A percentile compares a stretch with the other conserved stretches of the same genome.
These are phyloP conservation scores for Rhizoclosmatium globosum DNA, from an alignment of 192 early-diverging fungal genomes.

Conservation along the genomic window DNA sequence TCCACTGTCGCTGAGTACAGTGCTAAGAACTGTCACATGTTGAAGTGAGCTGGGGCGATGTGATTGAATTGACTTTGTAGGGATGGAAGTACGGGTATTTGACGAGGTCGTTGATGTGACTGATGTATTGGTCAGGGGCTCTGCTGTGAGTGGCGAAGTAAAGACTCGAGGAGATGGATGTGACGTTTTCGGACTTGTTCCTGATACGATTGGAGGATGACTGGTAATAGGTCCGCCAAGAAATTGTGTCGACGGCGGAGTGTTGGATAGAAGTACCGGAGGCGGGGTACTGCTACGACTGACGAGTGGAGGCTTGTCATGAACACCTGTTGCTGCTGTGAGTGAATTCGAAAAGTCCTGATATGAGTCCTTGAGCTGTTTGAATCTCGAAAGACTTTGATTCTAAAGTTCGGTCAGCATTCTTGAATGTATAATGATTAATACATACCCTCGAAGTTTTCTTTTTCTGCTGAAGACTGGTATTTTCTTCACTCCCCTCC, in stretches of 20 bases:
- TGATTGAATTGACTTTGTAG: not conserved
- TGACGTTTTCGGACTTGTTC: not conserved
- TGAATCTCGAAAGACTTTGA: slow-evolving; percentile 7
- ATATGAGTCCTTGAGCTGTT: slow-evolving; percentile 30
- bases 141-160: not conserved
- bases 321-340: slow-evolving; percentile 3
- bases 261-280: not conserved
- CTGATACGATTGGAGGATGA: not conserved
- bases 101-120: not conserved
- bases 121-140: not conserved
- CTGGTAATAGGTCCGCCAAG: not conserved
- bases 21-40: slow-evolving; percentile 17
- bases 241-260: not conserved
- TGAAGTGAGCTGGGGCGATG: slow-evolving; percentile 16
- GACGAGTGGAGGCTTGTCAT: not conserved
- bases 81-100: not conserved
- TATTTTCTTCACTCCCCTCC: not conserved
- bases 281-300: not conserved
- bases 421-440: too few species aligned
- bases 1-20: slow-evolving; percentile 17
- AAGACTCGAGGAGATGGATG: not conserved
- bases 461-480: not conserved
- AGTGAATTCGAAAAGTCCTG: slow-evolving; percentile 23
- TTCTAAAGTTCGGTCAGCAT: not conserved
- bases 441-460: slow-evolving; percentile 8